Percentiles rank a stretch among this genome's conserved stretches.
Conservation (phyloP, 2,329 filamentous ascomycete genomes). For the Hymenoscyphus fructigenus region DNA sequence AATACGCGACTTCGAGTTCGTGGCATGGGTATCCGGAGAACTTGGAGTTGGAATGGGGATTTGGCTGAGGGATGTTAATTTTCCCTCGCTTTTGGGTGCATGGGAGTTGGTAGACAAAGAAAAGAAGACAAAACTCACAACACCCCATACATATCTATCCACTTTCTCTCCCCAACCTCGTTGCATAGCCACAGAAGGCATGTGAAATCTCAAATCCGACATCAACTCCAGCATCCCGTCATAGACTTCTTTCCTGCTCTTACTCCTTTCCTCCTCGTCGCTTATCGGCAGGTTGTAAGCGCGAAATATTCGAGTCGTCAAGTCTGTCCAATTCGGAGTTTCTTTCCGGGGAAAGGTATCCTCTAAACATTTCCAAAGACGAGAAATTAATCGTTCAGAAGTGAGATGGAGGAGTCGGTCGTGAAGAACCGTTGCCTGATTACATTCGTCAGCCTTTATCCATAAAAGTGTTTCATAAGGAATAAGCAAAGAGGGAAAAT, state of each 20-base stretch:
- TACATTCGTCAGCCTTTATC: not conserved
- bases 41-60: slow-evolving; percentile 11
- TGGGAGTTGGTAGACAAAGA: not conserved
- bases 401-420: slow-evolving; percentile 18
- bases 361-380: slow-evolving; percentile 12
- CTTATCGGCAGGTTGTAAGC: slow-evolving; percentile 5
- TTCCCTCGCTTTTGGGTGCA: no score
- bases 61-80: slow-evolving; percentile 16
- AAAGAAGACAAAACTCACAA: not conserved
- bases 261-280: not conserved
- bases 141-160: slow-evolving; percentile 13
- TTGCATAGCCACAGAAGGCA: slow-evolving; percentile 6
- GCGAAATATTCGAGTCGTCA: slow-evolving; percentile 8
- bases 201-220: slow-evolving; percentile 22
- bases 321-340: not conserved
- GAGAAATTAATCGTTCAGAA: slow-evolving; percentile 12
- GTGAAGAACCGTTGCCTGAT: slow-evolving; percentile 20
- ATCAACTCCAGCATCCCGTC: slow-evolving; percentile 12
- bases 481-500: not conserved
- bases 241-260: slow-evolving; percentile 12
- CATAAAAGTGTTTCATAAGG: not conserved
- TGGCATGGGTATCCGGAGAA: slow-evolving; percentile 19
- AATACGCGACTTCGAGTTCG: slow-evolving; percentile 21
- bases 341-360: slow-evolving; percentile 1
- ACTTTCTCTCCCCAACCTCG: not conserved